Percentiles rank a stretch among this genome's conserved stretches.
Conservation (phyloP, 2,329 filamentous ascomycete genomes). For the Fusarium humuli region DNA sequence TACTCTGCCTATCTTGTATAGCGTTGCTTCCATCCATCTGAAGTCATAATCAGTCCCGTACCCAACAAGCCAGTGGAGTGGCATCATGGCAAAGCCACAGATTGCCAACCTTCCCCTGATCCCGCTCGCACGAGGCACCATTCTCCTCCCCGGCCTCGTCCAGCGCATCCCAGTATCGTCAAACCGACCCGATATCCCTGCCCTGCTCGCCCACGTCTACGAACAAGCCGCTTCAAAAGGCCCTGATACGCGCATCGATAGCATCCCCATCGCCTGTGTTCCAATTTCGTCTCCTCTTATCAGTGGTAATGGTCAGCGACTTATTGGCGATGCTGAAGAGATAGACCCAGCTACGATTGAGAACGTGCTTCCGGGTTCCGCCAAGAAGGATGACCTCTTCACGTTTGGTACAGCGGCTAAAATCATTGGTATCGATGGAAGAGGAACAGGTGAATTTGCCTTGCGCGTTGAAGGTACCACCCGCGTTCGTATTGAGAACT, state of each 20-base stretch:
- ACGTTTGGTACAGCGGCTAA: constrained; percentile 84
- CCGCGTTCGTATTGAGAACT: constrained; percentile 75
- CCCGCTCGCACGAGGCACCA: constrained; percentile 80
- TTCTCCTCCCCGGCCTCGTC: constrained; percentile 87
- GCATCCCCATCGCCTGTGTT: constrained; percentile 86
- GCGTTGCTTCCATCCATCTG: constrained; percentile 11
- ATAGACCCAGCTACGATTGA: constrained; percentile 57
- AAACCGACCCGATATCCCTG: constrained; percentile 86
- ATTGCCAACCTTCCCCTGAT: constrained; percentile 76
- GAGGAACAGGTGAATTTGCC: constrained; percentile 79
- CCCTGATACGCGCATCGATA: constrained; percentile 70
- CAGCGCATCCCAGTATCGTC: constrained; percentile 85
- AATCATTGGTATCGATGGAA: constrained; percentile 81
- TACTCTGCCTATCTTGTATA: constrained; percentile 11
- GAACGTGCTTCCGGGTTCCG: constrained; percentile 68
- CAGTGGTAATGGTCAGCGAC: constrained; percentile 77
- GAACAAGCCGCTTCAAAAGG: constrained; percentile 77
- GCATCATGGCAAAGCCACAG: constrained; percentile 56
- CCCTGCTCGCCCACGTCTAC: constrained; percentile 87
- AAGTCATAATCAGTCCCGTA: not conserved
- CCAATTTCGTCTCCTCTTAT: constrained; percentile 83
- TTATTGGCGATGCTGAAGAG: constrained; percentile 74
- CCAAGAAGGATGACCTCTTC: constrained; percentile 80
- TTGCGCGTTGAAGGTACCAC: constrained; percentile 87
- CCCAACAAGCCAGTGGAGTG: constrained; percentile 17